Evolutionary conservation across 495 filamentous ascomycete species (phyloP).

Genomic region (Polyplosphaeria fusca): DNA sequence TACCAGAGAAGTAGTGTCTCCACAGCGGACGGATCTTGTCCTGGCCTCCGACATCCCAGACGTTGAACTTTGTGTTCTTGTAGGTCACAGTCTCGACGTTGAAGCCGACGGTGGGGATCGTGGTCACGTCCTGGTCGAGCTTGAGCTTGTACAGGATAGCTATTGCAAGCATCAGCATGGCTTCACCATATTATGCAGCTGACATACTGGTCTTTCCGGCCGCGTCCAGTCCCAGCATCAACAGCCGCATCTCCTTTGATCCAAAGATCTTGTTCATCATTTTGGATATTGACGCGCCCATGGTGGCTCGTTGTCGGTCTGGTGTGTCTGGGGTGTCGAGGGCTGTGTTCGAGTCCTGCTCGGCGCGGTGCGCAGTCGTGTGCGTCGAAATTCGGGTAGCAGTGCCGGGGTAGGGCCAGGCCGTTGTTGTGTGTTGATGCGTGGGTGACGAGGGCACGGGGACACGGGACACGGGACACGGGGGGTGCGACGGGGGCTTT

Average conservation of each 20-base stretch:
- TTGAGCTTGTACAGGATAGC: conserved; percentile 99
- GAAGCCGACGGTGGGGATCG: conserved; percentile 98
- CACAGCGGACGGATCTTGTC: conserved; percentile 98
- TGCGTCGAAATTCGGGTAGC: not conserved
- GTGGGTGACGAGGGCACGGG: not conserved
- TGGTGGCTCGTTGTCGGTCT: conserved; percentile 37
- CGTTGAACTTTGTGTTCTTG: conserved; percentile 99
- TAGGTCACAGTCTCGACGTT: conserved; percentile 99
- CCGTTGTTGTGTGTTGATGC: conserved; percentile 13
- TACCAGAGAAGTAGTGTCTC: conserved; percentile 98
- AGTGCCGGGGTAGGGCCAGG: conserved; percentile 11
- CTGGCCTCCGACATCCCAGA: conserved; percentile 99
- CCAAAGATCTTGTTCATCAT: conserved; percentile 97
- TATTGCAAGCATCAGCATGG: conserved; percentile 40
- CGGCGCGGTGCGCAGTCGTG: conserved; percentile 2
- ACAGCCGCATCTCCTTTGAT: conserved; percentile 95
- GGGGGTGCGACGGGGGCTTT: no score
- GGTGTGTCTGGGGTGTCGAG: not conserved
- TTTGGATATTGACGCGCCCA: conserved; percentile 81
- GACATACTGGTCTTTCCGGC: conserved; percentile 93
- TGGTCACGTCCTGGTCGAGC: conserved; percentile 95
- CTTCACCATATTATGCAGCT: not conserved
- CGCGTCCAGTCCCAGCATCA: conserved; percentile 97
- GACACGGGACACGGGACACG: no score
- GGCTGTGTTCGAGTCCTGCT: conserved; percentile 5